Evolutionary conservation across 1,284 basidiomycete genomes (phyloP).

Genomic region (Austropuccinia psidii): DNA sequence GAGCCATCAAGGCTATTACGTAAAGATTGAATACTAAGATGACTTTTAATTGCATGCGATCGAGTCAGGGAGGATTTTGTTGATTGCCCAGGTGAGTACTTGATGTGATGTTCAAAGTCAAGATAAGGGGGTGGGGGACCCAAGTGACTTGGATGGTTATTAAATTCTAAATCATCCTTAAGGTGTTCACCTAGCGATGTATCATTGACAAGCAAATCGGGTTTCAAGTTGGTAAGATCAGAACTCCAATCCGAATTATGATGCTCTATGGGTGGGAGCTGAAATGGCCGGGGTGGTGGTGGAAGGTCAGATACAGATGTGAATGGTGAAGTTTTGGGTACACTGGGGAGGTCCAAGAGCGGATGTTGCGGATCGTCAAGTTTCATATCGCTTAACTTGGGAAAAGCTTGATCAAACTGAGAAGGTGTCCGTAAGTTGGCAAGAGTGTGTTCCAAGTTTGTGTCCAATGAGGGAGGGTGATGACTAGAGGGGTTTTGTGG

Average conservation of each 20-base stretch:
- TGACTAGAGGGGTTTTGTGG: neutral
- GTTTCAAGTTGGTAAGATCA: neutral
- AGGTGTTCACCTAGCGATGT: constrained; percentile 16
- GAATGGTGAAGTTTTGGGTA: constrained; percentile 1
- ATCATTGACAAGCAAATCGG: constrained; percentile 17
- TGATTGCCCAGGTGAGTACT: neutral
- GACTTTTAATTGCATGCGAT: constrained; percentile 7
- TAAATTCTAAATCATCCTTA: neutral
- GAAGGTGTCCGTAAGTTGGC: constrained; percentile 8
- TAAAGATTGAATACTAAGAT: neutral
- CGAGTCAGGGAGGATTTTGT: neutral
- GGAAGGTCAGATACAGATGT: neutral
- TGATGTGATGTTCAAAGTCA: constrained; percentile 8
- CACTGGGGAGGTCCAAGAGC: constrained; percentile 6
- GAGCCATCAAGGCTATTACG: neutral
- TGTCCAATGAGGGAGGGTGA: neutral
- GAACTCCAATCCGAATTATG: neutral
- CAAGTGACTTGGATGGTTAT: neutral
- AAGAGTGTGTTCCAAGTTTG: neutral
- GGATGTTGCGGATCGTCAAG: neutral
- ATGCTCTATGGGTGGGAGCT: neutral
- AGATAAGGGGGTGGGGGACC: constrained; percentile 26
- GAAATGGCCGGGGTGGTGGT: constrained; percentile 29
- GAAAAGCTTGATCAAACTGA: constrained; percentile 34
- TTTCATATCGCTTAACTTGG: neutral